A percentile compares a stretch with the other conserved stretches of the same genome.
phyloP scores from a whole-genome alignment of 371 early-diverging fungal genomes.

The Mucor saturninus region DNA sequence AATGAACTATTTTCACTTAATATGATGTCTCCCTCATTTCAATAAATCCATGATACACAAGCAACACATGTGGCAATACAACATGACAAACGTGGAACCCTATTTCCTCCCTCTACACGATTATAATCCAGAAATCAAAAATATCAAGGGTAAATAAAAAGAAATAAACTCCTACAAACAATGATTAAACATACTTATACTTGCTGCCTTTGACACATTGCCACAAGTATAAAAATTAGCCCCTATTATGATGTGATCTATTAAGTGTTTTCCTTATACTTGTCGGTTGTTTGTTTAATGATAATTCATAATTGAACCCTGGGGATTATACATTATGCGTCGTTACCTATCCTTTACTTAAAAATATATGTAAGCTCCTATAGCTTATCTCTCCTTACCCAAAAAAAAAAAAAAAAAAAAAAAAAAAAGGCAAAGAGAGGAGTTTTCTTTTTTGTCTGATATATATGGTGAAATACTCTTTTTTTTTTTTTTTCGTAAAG shows the following conservation, averaged over 20 bases:
- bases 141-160: not conserved
- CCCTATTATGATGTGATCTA: not conserved
- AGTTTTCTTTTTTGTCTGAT: no score
- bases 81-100: not conserved
- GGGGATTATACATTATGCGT: not conserved
- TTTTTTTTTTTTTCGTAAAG: no score
- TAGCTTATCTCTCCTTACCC: not conserved
- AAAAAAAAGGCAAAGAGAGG: not conserved
- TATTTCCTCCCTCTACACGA: not conserved
- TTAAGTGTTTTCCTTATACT: not conserved
- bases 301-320: conserved; percentile 5
- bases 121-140: no score
- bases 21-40: conserved; percentile 2
- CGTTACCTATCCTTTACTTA: not conserved
- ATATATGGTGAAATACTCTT: no score
- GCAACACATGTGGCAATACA: conserved; percentile 4
- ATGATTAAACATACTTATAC: conserved; percentile 1
- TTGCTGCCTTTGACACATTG: conserved; percentile 19
- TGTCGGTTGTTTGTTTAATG: not conserved
- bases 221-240: conserved; percentile 2
- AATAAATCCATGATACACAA: conserved; percentile 1
- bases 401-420: not conserved
- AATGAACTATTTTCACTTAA: conserved; percentile 12
- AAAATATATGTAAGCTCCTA: not conserved
- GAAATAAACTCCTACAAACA: not conserved